phyloP scores from a whole-genome alignment of 805 yeast genomes.

The Saccharomycopsis babjevae region DNA sequence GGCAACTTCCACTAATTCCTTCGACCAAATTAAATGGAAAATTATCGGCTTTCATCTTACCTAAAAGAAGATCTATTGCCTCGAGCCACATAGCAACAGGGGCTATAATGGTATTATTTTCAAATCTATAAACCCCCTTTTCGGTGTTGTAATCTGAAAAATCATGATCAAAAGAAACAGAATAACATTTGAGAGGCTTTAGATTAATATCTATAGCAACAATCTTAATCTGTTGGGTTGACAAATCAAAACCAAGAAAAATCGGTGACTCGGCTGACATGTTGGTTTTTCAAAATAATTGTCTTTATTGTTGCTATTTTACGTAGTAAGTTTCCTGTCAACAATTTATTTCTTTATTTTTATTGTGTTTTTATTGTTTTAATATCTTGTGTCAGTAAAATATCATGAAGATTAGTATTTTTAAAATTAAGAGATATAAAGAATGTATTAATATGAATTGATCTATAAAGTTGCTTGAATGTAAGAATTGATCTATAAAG shows the following conservation, averaged over 20 bases:
- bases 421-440: too few species aligned
- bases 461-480: too few species aligned
- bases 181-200: constrained; percentile 42
- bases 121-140: constrained; percentile 57
- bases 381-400: too few species aligned
- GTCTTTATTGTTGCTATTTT: neutral
- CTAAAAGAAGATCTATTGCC: constrained; percentile 58
- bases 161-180: constrained; percentile 65
- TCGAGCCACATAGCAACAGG: constrained; percentile 91
- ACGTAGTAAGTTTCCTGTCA: too few species aligned
- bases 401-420: too few species aligned
- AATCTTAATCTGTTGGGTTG: constrained; percentile 82
- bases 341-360: neutral
- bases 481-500: too few species aligned
- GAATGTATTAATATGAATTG: too few species aligned
- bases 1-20: constrained; percentile 78
- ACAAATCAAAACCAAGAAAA: constrained; percentile 71
- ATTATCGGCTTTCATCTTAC: constrained; percentile 35
- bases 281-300: neutral
- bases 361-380: neutral
- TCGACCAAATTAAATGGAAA: constrained; percentile 52
- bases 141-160: constrained; percentile 49
- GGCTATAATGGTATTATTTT: constrained; percentile 52
- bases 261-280: neutral
- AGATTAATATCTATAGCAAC: constrained; percentile 50